Percentiles rank a stretch among this genome's conserved stretches.
Evolutionary conservation across 2,329 filamentous ascomycete species (phyloP).

Genomic region (Dichotomopilus funicola): DNA sequence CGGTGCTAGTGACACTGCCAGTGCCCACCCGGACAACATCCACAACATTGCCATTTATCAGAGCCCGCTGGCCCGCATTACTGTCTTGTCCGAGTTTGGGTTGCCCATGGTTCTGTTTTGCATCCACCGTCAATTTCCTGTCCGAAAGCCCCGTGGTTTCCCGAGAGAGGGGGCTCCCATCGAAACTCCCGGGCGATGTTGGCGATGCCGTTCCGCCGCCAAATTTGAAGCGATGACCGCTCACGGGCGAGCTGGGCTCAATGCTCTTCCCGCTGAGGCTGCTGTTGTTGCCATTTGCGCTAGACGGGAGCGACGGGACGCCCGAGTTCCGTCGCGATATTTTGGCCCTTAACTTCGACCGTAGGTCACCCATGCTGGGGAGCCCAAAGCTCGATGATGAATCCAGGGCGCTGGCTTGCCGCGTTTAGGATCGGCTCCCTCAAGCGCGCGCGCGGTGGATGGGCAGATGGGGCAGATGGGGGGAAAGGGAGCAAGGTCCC

Average conservation of each 20-base stretch:
- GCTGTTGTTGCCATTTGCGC: conserved; percentile 17
- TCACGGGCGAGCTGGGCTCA: conserved; percentile 6
- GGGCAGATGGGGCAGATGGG: too few species aligned
- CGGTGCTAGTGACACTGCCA: not conserved
- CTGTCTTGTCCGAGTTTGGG: conserved; percentile 6
- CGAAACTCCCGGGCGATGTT: not conserved
- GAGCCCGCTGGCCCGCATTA: not conserved
- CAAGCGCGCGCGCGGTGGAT: not conserved
- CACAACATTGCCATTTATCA: not conserved
- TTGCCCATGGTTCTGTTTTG: conserved; percentile 10
- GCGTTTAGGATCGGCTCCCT: not conserved
- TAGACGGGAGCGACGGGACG: conserved; percentile 30
- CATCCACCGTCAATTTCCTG: conserved; percentile 13
- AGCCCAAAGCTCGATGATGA: conserved; percentile 8
- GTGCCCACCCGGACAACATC: not conserved
- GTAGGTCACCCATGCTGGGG: conserved; percentile 39
- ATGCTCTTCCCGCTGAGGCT: conserved; percentile 14
- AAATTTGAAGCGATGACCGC: conserved; percentile 1
- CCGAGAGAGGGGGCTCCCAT: conserved; percentile 5
- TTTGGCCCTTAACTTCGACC: conserved; percentile 42
- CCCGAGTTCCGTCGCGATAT: conserved; percentile 39
- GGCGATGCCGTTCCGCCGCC: not conserved
- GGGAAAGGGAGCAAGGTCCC: too few species aligned
- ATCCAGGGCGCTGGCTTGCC: conserved; percentile 1
- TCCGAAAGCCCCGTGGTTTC: conserved; percentile 1